Percentiles rank a stretch among this genome's conserved stretches.
Conservation (phyloP, 371 early-diverging fungal genomes). For the Rhizopus arrhizus region DNA sequence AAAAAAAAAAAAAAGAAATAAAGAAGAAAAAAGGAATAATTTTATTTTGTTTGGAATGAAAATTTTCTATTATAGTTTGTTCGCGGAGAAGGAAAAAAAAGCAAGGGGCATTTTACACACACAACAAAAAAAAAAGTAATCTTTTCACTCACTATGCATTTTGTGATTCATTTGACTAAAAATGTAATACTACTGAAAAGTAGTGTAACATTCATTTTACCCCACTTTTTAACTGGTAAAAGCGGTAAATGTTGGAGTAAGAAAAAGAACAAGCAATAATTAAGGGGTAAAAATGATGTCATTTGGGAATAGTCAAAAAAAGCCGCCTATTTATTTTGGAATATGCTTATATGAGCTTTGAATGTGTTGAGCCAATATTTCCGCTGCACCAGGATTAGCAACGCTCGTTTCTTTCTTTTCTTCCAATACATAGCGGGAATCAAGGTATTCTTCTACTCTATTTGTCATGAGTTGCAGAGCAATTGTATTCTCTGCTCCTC, state of each 20-base stretch:
- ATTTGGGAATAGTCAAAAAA: too few species aligned
- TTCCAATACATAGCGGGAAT: constrained; percentile 16
- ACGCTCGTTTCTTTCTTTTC: constrained; percentile 14
- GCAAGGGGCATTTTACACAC: constrained; percentile 14
- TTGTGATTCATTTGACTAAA: too few species aligned
- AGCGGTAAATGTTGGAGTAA: too few species aligned
- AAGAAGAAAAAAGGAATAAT: constrained; percentile 7
- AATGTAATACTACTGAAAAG: too few species aligned
- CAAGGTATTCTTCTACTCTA: constrained; percentile 62
- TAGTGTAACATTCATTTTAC: too few species aligned
- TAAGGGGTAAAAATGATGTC: background rate
- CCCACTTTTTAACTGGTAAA: too few species aligned
- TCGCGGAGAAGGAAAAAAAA: constrained; percentile 20
- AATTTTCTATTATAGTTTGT: constrained; percentile 3
- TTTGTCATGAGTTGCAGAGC: constrained; percentile 75
- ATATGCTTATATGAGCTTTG: constrained; percentile 42
- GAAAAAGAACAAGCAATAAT: too few species aligned
- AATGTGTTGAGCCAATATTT: constrained; percentile 34
- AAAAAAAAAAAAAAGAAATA: background rate
- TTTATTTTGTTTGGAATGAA: constrained; percentile 10
- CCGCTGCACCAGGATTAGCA: constrained; percentile 20
- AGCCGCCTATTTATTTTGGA: constrained; percentile 32
- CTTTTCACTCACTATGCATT: too few species aligned
- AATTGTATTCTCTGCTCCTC: constrained; percentile 73
- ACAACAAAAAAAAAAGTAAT: too few species aligned